Conservation (phyloP, 768 basidiomycete genomes). For the Wakefieldia striispora region DNA sequence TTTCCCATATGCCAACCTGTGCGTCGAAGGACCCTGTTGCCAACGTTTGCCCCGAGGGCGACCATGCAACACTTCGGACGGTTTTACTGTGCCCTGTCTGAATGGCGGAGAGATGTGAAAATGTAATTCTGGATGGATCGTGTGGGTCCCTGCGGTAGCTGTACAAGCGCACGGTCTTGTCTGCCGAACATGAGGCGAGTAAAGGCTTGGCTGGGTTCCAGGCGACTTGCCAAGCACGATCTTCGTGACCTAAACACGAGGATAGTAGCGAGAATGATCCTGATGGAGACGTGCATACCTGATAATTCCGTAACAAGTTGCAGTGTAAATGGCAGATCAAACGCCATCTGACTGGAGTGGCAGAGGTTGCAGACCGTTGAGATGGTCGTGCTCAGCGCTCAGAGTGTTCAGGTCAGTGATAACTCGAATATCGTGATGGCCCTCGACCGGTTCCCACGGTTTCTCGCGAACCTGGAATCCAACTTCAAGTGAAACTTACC, state of each 20-base stretch:
- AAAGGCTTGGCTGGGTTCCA: constrained; percentile 85
- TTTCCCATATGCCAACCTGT: constrained; percentile 89
- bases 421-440: no score
- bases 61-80: constrained; percentile 84
- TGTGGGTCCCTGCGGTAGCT: constrained; percentile 44
- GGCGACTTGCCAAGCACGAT: constrained; percentile 82
- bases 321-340: constrained; percentile 19
- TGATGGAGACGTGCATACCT: constrained; percentile 12
- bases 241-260: constrained; percentile 59
- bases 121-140: constrained; percentile 25
- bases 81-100: constrained; percentile 86
- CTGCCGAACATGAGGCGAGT: constrained; percentile 91
- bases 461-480: no score
- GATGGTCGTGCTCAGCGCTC: no score
- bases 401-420: no score
- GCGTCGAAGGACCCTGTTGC: constrained; percentile 95
- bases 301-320: constrained; percentile 21
- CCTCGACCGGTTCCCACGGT: no score
- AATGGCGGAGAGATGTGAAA: constrained; percentile 63
- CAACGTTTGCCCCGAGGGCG: constrained; percentile 81
- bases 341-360: constrained; percentile 9
- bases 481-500: no score
- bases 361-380: no score
- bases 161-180: constrained; percentile 89
- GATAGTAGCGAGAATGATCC: not conserved